Evolutionary conservation across 2,329 filamentous ascomycete species (phyloP).

Genomic region (Penicillium sp.): DNA sequence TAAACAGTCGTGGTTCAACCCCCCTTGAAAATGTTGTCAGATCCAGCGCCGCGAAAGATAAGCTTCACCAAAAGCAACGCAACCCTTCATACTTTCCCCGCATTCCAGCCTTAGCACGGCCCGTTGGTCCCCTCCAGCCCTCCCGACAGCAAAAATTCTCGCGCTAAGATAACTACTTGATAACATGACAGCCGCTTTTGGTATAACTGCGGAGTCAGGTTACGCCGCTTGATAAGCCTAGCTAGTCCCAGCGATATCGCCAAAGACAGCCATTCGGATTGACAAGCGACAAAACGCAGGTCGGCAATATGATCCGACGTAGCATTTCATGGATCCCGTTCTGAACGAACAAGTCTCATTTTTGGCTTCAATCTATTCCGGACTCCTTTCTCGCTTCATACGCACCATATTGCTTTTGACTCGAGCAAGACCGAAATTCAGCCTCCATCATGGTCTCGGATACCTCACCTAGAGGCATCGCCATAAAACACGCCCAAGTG

Average conservation of each 20-base stretch:
- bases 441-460: too few relatives aligned
- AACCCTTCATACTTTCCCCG: neutral
- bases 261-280: slow-evolving; percentile 9
- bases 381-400: too few relatives aligned
- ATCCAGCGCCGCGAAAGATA: slow-evolving; percentile 2
- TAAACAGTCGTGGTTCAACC: too few relatives aligned
- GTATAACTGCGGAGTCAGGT: slow-evolving; percentile 19
- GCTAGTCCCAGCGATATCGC: neutral
- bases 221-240: neutral
- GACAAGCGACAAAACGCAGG: neutral
- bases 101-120: neutral
- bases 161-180: neutral
- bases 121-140: neutral
- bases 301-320: too few relatives aligned
- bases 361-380: too few relatives aligned
- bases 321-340: too few relatives aligned
- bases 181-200: slow-evolving; percentile 13
- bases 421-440: too few relatives aligned
- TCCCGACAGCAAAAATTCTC: too few relatives aligned
- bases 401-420: too few relatives aligned
- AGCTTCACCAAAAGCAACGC: slow-evolving; percentile 2
- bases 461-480: too few relatives aligned
- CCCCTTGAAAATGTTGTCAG: neutral
- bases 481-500: too few relatives aligned
- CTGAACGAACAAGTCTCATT: too few relatives aligned